Conservation (phyloP, 75 land plant species). For the Selaginella tamariscina region DNA sequence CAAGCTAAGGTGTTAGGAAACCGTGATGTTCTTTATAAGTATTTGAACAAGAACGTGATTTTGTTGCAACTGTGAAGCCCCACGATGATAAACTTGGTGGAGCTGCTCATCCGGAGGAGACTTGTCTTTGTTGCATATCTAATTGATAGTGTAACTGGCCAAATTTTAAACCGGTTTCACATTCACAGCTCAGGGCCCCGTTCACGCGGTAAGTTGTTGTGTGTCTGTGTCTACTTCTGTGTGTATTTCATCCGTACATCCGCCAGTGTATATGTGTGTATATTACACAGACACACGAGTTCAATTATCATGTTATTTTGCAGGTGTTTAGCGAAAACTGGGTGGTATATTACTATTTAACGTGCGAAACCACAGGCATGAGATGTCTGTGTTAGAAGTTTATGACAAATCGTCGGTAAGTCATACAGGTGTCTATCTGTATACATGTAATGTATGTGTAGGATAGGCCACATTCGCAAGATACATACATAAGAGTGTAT, state of each 20-base stretch:
- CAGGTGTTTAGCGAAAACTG: conserved; percentile 97
- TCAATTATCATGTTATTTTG: neutral
- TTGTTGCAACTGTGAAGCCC: conserved; percentile 89
- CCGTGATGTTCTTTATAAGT: conserved; percentile 87
- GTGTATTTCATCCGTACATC: neutral
- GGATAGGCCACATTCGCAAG: no score
- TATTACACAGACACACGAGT: neutral
- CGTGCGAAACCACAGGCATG: conserved; percentile 76
- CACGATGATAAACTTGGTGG: conserved; percentile 60
- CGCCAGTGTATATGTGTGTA: neutral
- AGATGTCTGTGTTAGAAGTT: conserved; percentile 90
- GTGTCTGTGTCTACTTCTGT: conserved; percentile 8
- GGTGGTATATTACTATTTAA: conserved; percentile 98
- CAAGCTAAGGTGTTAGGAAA: conserved; percentile 81
- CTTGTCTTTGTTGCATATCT: conserved; percentile 71
- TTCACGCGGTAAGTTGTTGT: conserved; percentile 56
- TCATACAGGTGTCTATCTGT: no score
- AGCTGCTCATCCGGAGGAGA: conserved; percentile 66
- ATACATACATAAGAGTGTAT: no score
- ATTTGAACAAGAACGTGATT: conserved; percentile 67
- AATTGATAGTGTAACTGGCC: conserved; percentile 87
- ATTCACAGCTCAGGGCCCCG: conserved; percentile 83
- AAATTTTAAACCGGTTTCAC: conserved; percentile 75
- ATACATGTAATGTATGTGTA: no score
- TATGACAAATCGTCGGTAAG: conserved; percentile 86